Evolutionary conservation across 2,329 filamentous ascomycete species (phyloP).

Genomic region (Dactylellina parvicollis): DNA sequence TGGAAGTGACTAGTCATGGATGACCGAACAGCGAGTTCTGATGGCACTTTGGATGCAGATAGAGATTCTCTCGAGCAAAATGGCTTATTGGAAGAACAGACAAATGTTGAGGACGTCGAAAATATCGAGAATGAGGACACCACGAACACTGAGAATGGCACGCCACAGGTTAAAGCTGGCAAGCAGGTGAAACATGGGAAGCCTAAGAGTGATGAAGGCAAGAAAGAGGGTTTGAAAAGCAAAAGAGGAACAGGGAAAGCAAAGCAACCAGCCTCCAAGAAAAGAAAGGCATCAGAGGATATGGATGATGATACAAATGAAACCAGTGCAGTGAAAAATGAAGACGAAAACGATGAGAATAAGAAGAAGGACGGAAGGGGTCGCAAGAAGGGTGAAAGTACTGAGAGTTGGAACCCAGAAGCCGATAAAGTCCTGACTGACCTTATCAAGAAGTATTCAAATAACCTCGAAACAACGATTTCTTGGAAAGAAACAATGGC

Average conservation of each 20-base stretch:
- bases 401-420: background rate
- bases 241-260: constrained; percentile 8
- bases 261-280: constrained; percentile 31
- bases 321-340: background rate
- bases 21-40: too few species aligned
- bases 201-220: constrained; percentile 1
- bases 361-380: constrained; percentile 1
- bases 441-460: constrained; percentile 19
- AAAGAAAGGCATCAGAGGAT: constrained; percentile 21
- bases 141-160: background rate
- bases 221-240: constrained; percentile 4
- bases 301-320: background rate
- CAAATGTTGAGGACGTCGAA: background rate
- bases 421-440: constrained; percentile 7
- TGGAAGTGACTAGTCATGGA: too few species aligned
- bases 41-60: too few species aligned
- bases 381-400: background rate
- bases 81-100: background rate
- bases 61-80: background rate
- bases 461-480: background rate
- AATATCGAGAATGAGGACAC: background rate
- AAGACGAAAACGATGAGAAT: background rate
- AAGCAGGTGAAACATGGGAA: background rate
- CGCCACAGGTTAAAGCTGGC: background rate
- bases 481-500: constrained; percentile 7